A percentile compares a stretch with the other conserved stretches of the same genome.
Evolutionary conservation across 148 eudicot genomes (phyloP).

Genomic region (Cornus florida): DNA sequence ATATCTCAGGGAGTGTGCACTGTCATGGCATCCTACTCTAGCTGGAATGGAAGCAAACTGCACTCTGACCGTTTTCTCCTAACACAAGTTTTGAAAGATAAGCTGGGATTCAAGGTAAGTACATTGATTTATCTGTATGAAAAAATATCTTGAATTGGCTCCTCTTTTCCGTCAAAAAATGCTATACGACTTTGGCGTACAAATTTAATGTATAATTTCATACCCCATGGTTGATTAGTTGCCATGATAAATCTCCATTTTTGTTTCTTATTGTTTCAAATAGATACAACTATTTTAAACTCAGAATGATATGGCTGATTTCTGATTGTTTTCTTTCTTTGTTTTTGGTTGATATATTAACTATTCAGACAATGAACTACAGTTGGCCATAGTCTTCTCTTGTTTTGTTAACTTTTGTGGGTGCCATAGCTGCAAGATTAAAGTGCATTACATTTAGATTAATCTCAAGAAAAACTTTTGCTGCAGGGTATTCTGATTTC

Average conservation of each 20-base stretch:
- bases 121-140: background rate
- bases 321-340: background rate
- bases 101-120: constrained; percentile 79
- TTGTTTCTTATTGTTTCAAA: background rate
- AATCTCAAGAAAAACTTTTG: constrained; percentile 6
- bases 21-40: constrained; percentile 87
- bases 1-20: constrained; percentile 89
- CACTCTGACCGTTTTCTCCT: constrained; percentile 68
- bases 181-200: background rate
- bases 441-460: background rate
- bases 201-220: background rate
- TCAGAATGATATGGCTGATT: background rate
- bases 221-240: background rate
- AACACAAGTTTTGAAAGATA: constrained; percentile 72
- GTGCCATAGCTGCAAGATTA: background rate
- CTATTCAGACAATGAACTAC: background rate
- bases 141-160: background rate
- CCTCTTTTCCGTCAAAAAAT: background rate
- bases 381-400: background rate
- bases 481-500: constrained; percentile 87
- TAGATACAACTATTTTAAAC: background rate
- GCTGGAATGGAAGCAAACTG: constrained; percentile 77
- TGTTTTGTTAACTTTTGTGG: background rate
- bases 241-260: background rate
- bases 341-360: background rate